Evolutionary conservation across 2,329 filamentous ascomycete species (phyloP).

Genomic region (Alternaria alternata): DNA sequence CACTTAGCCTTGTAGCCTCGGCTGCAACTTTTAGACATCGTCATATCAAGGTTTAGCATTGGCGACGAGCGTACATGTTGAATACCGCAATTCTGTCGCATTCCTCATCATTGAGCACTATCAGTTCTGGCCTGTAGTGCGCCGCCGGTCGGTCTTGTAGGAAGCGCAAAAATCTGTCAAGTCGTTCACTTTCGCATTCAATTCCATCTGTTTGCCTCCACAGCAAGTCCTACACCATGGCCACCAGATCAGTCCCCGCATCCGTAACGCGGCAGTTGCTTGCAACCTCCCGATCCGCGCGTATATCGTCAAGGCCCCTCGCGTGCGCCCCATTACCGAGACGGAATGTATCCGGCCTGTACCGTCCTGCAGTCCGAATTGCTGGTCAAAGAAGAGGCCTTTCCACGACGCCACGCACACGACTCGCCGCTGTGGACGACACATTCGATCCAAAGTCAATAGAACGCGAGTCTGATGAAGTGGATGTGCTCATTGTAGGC

Average conservation of each 20-base stretch:
- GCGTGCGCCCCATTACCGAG: constrained; percentile 25
- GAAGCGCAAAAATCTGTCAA: background rate
- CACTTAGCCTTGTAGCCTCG: constrained; percentile 39
- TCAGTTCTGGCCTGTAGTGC: constrained; percentile 3
- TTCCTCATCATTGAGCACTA: constrained; percentile 13
- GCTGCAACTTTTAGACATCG: constrained; percentile 34
- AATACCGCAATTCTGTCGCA: constrained; percentile 17
- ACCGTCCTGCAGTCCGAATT: constrained; percentile 46
- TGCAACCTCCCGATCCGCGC: constrained; percentile 27
- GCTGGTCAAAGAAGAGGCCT: constrained; percentile 50
- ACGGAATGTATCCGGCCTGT: constrained; percentile 27
- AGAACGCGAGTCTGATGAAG: constrained; percentile 89
- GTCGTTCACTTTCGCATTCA: background rate
- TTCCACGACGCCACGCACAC: constrained; percentile 41
- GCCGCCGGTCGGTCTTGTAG: background rate
- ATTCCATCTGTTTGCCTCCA: constrained; percentile 4
- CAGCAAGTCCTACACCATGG: constrained; percentile 36
- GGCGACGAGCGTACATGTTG: constrained; percentile 14
- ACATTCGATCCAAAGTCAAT: constrained; percentile 60
- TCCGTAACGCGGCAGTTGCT: constrained; percentile 40
- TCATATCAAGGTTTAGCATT: constrained; percentile 29
- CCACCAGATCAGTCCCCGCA: constrained; percentile 40
- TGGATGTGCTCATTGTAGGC: constrained; percentile 96
- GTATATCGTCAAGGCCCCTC: constrained; percentile 30
- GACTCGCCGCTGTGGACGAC: constrained; percentile 50